phyloP scores from a whole-genome alignment of 140 eudicot species.

The Flaveria floridana region DNA sequence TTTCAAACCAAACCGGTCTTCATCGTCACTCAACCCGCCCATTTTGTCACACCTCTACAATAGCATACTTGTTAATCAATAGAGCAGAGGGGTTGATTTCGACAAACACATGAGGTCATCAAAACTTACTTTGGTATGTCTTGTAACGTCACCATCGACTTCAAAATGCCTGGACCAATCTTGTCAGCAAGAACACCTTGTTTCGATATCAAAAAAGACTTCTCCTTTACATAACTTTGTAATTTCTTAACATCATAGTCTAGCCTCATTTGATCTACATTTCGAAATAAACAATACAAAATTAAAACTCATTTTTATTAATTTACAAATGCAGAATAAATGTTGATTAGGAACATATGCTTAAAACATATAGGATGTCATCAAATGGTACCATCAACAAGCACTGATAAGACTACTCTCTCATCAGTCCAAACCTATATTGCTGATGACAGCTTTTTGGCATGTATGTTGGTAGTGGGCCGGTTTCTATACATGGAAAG shows the following conservation, averaged over 20 bases:
- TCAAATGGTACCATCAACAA: slow-evolving; percentile 16
- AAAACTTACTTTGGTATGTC: slow-evolving; percentile 72
- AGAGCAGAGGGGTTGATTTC: neutral
- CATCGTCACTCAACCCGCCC: slow-evolving; percentile 2
- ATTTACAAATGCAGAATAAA: neutral
- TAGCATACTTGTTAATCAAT: neutral
- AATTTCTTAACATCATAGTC: slow-evolving; percentile 66
- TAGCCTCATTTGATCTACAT: slow-evolving; percentile 65
- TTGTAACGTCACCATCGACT: slow-evolving; percentile 66
- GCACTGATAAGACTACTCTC: slow-evolving; percentile 18
- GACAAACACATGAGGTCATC: slow-evolving; percentile 41
- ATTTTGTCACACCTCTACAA: neutral
- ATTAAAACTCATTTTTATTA: slow-evolving; percentile 9
- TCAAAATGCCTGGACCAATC: slow-evolving; percentile 77
- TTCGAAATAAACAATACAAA: slow-evolving; percentile 22
- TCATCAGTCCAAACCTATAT: slow-evolving; percentile 17
- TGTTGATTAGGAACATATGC: slow-evolving; percentile 9
- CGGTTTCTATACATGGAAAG: slow-evolving; percentile 21
- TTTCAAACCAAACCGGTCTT: neutral
- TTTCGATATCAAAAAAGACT: slow-evolving; percentile 68
- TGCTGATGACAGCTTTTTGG: neutral
- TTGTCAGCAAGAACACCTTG: slow-evolving; percentile 86
- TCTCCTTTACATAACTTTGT: slow-evolving; percentile 77
- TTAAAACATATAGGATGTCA: slow-evolving; percentile 3
- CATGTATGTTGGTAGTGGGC: slow-evolving; percentile 22